Base-by-base conservation (phyloP, 139 green algal species). In the Tetradesmus obliquus region DNA sequence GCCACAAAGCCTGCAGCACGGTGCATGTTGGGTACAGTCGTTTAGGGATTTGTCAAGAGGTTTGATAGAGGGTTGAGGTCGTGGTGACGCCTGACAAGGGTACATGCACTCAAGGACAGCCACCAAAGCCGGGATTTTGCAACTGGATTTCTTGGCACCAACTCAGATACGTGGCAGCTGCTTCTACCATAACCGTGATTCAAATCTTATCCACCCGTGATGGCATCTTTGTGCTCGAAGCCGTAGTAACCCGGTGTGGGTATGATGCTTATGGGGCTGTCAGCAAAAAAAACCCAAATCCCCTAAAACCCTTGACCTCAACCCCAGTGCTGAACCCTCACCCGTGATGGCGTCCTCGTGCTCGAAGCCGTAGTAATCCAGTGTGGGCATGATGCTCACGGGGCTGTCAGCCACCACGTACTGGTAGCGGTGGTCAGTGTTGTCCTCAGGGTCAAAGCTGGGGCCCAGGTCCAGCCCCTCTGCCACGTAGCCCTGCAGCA, bases 271-370 rank as follows among this genome's bases (percentile, higher is more conserved):
- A 90, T n/a, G 0, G n/a, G 53, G 12, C 24, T 92, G 51, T 85
- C 82, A 10, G 66, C 66, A n/a, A 92, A 51, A 7, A 89, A 76
- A 76, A 24, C 66, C 66, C 13, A 24, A 24, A n/a, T 4, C 15
- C n/a, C 17, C 66, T 19, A 24, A 76, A 17, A 19, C 66, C 3
- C 66, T 5, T 24, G 3, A 76, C 17, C 66, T 19, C 62, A 12
- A 72, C 1, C 10, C 13, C 62, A 72, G 62, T 15, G 62, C 10
- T 15, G 32, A 45, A 45, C 20, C n/a, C 85, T 8, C 32, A 90
- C 86, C 86, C 53, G 92, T 96, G 90, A 96, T 95, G 24, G 94
- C 92, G 69, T 96, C 94, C 55, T 96, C 94, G 55, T 96, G 94
- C 79, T 96, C 94, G 8, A 87, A 94, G 20, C 90, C 90, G 74